Evolutionary conservation across 805 yeast species (phyloP).

Genomic region (Saturnispora diversa): DNA sequence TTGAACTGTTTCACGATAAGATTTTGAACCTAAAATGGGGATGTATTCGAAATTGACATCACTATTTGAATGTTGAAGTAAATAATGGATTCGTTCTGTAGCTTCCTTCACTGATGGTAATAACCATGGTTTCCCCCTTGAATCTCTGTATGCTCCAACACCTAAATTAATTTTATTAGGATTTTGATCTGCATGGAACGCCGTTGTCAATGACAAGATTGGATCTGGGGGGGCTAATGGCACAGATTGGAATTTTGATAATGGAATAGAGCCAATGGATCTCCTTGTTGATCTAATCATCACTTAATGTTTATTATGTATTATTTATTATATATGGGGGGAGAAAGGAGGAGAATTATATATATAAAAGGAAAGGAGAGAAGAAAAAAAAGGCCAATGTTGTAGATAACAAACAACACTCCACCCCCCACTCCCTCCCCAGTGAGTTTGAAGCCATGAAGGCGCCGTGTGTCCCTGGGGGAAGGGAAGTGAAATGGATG

Average conservation of each 20-base stretch:
- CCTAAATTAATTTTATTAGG: slow-evolving; percentile 54
- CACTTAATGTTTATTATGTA: too few species aligned
- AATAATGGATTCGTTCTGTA: slow-evolving; percentile 3
- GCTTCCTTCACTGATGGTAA: slow-evolving; percentile 69
- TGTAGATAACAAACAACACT: too few species aligned
- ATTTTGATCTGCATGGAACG: slow-evolving; percentile 59
- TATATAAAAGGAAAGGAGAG: neutral
- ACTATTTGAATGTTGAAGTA: slow-evolving; percentile 30
- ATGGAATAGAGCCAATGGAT: neutral
- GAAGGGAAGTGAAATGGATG: too few species aligned
- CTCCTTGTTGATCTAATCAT: neutral
- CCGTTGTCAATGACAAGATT: slow-evolving; percentile 70
- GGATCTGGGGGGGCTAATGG: slow-evolving; percentile 75
- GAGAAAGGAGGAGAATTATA: neutral
- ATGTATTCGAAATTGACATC: slow-evolving; percentile 73
- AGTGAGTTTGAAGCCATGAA: too few species aligned
- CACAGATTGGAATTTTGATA: slow-evolving; percentile 1
- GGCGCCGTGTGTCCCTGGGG: too few species aligned
- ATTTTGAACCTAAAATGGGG: slow-evolving; percentile 72
- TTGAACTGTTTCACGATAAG: slow-evolving; percentile 59
- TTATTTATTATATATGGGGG: too few species aligned
- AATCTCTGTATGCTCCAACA: slow-evolving; percentile 92
- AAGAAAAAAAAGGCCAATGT: too few species aligned
- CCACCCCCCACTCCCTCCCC: too few species aligned
- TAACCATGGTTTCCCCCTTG: slow-evolving; percentile 80